Conservation (phyloP, 1,139 yeast genomes). For the Hansenula anomala region DNA sequence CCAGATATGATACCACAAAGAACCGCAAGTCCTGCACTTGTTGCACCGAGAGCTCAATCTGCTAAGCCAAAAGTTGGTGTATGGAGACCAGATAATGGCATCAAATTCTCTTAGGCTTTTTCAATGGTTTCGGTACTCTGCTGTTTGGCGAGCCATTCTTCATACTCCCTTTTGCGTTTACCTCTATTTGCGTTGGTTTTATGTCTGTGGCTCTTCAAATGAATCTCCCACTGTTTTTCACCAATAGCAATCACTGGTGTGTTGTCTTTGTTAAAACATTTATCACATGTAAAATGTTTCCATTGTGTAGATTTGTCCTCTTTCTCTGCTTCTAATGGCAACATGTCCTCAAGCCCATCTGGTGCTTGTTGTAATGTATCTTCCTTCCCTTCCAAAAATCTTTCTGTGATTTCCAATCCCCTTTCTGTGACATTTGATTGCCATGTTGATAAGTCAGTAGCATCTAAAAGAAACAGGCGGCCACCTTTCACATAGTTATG, state of each 20-base stretch:
- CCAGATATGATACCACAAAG: conserved; percentile 3
- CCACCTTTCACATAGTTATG: conserved; percentile 55
- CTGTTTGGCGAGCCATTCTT: conserved; percentile 30
- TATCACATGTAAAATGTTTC: conserved; percentile 65
- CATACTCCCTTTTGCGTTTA: conserved; percentile 37
- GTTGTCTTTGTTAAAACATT: conserved; percentile 57
- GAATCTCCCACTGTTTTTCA: conserved; percentile 63
- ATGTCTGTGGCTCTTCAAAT: conserved; percentile 64
- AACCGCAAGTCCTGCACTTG: conserved; percentile 14
- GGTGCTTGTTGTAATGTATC: conserved; percentile 38
- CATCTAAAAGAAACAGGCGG: conserved; percentile 63
- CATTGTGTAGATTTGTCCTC: conserved; percentile 40
- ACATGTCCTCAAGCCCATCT: conserved; percentile 30
- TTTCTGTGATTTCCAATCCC: conserved; percentile 47
- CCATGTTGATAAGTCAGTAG: conserved; percentile 70
- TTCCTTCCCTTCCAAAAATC: conserved; percentile 30
- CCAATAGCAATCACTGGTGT: conserved; percentile 67
- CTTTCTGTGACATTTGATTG: conserved; percentile 43
- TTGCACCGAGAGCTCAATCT: conserved; percentile 19
- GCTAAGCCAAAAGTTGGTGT: conserved; percentile 18
- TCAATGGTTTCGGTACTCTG: not conserved
- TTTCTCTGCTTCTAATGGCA: conserved; percentile 22
- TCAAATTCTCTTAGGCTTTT: conserved; percentile 22
- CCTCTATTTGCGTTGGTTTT: conserved; percentile 35
- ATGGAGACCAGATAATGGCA: conserved; percentile 34